A percentile compares a stretch with the other conserved stretches of the same genome.
Conservation (phyloP, 805 yeast species). For the Barnettozyma salicaria region DNA sequence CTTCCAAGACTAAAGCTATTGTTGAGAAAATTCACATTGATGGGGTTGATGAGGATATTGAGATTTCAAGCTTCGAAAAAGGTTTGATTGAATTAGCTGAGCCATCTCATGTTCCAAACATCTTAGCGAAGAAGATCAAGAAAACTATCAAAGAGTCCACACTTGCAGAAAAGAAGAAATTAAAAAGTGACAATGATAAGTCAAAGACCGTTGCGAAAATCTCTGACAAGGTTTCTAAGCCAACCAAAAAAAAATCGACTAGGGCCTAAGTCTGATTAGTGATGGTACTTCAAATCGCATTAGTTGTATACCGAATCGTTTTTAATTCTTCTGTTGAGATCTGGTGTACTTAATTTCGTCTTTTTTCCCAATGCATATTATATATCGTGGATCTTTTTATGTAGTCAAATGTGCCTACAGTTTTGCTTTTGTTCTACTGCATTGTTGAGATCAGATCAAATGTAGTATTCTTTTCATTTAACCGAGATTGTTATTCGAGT, state of each 20-base stretch:
- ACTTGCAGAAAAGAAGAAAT: background rate
- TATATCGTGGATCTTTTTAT: no score
- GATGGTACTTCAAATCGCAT: background rate
- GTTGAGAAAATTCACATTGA: slow-evolving; percentile 23
- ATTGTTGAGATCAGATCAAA: no score
- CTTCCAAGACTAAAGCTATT: no score
- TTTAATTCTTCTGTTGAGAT: no score
- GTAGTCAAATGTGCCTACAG: no score
- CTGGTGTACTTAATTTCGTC: no score
- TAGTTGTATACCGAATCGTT: no score
- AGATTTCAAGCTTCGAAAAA: slow-evolving; percentile 58
- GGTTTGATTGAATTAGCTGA: slow-evolving; percentile 81
- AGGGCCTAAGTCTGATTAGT: no score
- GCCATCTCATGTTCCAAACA: slow-evolving; percentile 57
- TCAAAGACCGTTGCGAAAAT: background rate
- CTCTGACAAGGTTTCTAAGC: slow-evolving; percentile 1
- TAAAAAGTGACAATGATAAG: background rate
- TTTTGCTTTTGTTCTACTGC: no score
- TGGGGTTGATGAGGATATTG: slow-evolving; percentile 35
- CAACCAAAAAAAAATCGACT: background rate
- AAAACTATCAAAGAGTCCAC: slow-evolving; percentile 31
- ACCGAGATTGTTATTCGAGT: no score
- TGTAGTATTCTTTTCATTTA: no score
- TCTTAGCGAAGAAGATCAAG: slow-evolving; percentile 53
- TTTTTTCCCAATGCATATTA: no score